Evolutionary conservation across 257 asterid genomes (phyloP).

Genomic region (Rehmannia glutinosa): DNA sequence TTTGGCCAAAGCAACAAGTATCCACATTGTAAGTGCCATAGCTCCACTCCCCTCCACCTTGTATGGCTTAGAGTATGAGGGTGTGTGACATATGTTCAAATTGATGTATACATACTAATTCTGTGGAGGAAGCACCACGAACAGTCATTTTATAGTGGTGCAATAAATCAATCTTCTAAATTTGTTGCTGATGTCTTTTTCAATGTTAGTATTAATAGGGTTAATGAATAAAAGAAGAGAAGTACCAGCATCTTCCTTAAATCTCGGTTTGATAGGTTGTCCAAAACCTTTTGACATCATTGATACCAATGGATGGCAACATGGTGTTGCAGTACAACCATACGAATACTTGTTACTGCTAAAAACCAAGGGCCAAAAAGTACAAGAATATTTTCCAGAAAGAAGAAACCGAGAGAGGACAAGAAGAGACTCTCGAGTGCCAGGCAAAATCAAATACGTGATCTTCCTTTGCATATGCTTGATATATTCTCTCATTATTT

Average conservation of each 20-base stretch:
- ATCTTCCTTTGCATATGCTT: conserved; percentile 5
- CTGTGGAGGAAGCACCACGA: neutral
- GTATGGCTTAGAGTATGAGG: no score
- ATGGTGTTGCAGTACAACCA: neutral
- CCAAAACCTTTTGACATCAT: neutral
- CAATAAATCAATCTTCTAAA: no score
- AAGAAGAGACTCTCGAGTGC: neutral
- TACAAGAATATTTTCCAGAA: no score
- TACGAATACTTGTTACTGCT: neutral
- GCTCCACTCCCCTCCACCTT: no score
- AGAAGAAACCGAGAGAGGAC: no score
- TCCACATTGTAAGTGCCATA: no score
- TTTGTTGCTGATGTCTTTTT: neutral
- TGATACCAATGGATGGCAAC: neutral
- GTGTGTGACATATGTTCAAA: neutral
- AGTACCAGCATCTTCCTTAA: neutral
- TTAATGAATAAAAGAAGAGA: no score
- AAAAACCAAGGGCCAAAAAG: no score
- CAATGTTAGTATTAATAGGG: neutral
- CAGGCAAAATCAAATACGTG: neutral
- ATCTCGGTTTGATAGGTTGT: neutral
- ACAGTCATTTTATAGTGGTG: neutral
- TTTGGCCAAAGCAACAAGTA: no score
- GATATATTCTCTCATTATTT: neutral
- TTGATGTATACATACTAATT: no score